These are phyloP conservation scores for Botryosphaeria dothidea DNA, from an alignment of 2,329 filamentous ascomycete species.

Conservation along the genomic window DNA sequence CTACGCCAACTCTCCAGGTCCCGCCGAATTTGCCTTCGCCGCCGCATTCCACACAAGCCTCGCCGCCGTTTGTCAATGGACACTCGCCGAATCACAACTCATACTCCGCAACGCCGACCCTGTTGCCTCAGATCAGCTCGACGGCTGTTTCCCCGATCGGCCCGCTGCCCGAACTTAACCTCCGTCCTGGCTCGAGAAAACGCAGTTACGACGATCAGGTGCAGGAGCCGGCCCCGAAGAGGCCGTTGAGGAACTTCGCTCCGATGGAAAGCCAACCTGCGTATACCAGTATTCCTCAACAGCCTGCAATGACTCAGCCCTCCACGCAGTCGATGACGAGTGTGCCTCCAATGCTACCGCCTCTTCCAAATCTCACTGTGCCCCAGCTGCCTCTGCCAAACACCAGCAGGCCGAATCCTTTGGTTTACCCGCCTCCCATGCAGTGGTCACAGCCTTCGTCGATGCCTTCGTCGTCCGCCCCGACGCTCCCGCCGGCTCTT, in stretches of 20 bases:
- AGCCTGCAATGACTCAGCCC: conserved; percentile 5
- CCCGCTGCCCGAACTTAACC: conserved; percentile 43
- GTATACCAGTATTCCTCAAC: conserved; percentile 24
- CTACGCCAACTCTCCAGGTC: conserved; percentile 38
- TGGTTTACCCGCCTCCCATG: conserved; percentile 66
- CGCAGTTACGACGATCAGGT: conserved; percentile 58
- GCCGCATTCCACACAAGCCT: conserved; percentile 52
- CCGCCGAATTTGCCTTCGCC: conserved; percentile 53
- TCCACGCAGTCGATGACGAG: conserved; percentile 31
- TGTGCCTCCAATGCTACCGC: conserved; percentile 50
- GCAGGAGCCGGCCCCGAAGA: conserved; percentile 60
- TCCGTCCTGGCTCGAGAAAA: conserved; percentile 50
- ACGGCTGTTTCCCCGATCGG: conserved; percentile 47
- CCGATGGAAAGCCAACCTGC: background rate
- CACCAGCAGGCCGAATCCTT: conserved; percentile 69
- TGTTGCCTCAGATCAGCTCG: conserved; percentile 43
- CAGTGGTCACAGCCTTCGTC: conserved; percentile 51
- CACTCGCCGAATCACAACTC: conserved; percentile 44
- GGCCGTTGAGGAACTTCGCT: conserved; percentile 28
- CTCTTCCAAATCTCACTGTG: conserved; percentile 70
- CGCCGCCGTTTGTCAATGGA: conserved; percentile 47
- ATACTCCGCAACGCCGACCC: conserved; percentile 41
- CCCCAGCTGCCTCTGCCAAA: conserved; percentile 46
- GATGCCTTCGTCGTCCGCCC: conserved; percentile 33
- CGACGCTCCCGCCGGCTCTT: conserved; percentile 27